Percentiles rank a stretch among this genome's conserved stretches.
phyloP scores from a whole-genome alignment of 2,329 filamentous ascomycete genomes.

The Colletotrichum orchidophilum region DNA sequence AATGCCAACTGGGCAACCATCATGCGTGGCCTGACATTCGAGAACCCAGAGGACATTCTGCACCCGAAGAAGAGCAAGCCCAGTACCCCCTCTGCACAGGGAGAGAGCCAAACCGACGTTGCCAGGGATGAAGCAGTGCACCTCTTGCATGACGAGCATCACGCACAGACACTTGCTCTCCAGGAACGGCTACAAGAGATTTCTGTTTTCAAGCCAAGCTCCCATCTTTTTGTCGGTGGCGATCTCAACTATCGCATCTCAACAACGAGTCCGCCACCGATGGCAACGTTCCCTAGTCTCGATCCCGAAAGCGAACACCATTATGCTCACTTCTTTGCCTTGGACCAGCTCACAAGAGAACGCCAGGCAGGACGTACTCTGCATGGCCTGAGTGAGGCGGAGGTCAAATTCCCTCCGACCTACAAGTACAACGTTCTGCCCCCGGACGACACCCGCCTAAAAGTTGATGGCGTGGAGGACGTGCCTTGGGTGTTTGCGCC shows the following conservation, averaged over 20 bases:
- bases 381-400: slow-evolving; percentile 80
- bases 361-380: slow-evolving; percentile 74
- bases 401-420: slow-evolving; percentile 85
- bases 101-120: slow-evolving; percentile 36
- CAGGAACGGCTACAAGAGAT: slow-evolving; percentile 61
- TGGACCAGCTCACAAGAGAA: slow-evolving; percentile 85
- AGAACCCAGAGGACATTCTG: slow-evolving; percentile 57
- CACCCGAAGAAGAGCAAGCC: slow-evolving; percentile 23
- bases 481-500: slow-evolving; percentile 77
- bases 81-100: neutral
- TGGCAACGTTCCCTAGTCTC: slow-evolving; percentile 71
- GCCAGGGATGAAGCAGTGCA: slow-evolving; percentile 40
- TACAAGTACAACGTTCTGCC: slow-evolving; percentile 81
- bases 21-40: slow-evolving; percentile 82
- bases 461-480: slow-evolving; percentile 37
- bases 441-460: slow-evolving; percentile 37
- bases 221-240: slow-evolving; percentile 86
- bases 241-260: slow-evolving; percentile 96
- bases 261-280: slow-evolving; percentile 67
- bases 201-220: slow-evolving; percentile 78
- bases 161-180: slow-evolving; percentile 46
- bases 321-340: slow-evolving; percentile 72
- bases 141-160: slow-evolving; percentile 47
- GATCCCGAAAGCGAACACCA: slow-evolving; percentile 66
- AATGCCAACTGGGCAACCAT: slow-evolving; percentile 92